Percentiles rank a stretch among this genome's conserved stretches.
Evolutionary conservation across 306 rosid species (phyloP).

Genomic region (Potentilla sterilis): DNA sequence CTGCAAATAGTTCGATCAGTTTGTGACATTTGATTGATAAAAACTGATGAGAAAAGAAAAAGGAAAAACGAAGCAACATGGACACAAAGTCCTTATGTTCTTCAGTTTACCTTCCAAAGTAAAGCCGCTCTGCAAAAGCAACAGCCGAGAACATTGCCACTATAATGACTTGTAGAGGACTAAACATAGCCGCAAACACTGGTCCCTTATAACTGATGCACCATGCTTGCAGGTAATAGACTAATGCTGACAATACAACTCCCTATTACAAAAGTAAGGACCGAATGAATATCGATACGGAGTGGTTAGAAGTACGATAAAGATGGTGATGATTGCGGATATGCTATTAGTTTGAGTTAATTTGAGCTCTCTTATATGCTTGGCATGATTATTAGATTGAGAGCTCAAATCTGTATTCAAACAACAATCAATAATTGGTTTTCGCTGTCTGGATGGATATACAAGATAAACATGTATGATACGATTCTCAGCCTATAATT

Average conservation of each 20-base stretch:
- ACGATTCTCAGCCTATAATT: too few relatives aligned
- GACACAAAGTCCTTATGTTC: not conserved
- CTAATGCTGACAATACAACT: slow-evolving; percentile 25
- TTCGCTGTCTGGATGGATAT: not conserved
- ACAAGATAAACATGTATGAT: not conserved
- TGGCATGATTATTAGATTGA: not conserved
- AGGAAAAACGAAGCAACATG: not conserved
- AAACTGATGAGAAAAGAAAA: not conserved
- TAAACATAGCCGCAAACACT: slow-evolving; percentile 41
- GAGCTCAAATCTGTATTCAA: not conserved
- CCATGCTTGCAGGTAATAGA: slow-evolving; percentile 36
- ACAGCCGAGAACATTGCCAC: slow-evolving; percentile 31
- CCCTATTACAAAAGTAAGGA: slow-evolving; percentile 26
- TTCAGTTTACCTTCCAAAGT: slow-evolving; percentile 25
- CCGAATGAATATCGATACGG: too few relatives aligned
- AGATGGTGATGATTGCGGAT: not conserved
- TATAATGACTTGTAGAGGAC: slow-evolving; percentile 23
- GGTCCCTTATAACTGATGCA: slow-evolving; percentile 38
- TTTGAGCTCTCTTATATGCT: not conserved
- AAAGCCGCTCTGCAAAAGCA: slow-evolving; percentile 34
- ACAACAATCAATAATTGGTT: not conserved
- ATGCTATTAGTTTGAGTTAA: not conserved
- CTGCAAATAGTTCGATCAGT: slow-evolving; percentile 6
- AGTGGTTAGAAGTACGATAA: not conserved
- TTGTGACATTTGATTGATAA: not conserved